phyloP scores from a whole-genome alignment of 495 filamentous ascomycete species.

The Hypoxylon fuscum region DNA sequence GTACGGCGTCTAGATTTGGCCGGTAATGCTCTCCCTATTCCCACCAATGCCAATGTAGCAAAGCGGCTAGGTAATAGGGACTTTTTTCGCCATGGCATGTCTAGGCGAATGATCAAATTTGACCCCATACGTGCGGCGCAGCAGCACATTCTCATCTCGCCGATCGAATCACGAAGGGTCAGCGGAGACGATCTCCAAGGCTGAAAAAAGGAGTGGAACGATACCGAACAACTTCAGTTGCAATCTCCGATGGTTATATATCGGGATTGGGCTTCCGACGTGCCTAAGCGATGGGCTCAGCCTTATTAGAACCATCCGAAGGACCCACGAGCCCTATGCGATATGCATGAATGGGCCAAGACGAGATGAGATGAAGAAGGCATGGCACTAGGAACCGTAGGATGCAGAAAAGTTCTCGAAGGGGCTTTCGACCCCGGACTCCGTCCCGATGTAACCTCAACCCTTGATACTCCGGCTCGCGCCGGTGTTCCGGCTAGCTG shows the following conservation, averaged over 20 bases:
- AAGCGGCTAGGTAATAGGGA: background rate
- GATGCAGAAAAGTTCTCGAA: slow-evolving; percentile 3
- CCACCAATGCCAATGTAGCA: too few relatives aligned
- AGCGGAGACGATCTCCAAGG: slow-evolving; percentile 1
- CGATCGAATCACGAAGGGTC: background rate
- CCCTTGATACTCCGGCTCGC: slow-evolving; percentile 10
- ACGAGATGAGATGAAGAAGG: too few relatives aligned
- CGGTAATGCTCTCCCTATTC: too few relatives aligned
- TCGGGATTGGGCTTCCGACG: background rate
- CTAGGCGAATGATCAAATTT: background rate
- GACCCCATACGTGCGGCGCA: background rate
- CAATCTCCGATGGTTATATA: slow-evolving; percentile 11
- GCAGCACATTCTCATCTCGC: background rate
- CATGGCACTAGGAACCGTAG: slow-evolving; percentile 1
- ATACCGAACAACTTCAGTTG: slow-evolving; percentile 22
- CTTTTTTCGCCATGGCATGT: background rate
- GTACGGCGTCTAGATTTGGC: too few relatives aligned
- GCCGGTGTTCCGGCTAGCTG: slow-evolving; percentile 2
- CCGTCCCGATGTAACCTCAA: slow-evolving; percentile 23
- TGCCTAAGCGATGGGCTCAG: slow-evolving; percentile 23
- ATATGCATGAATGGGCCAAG: background rate
- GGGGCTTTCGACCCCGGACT: slow-evolving; percentile 17
- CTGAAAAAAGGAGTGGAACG: slow-evolving; percentile 3
- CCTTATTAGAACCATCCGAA: slow-evolving; percentile 9
- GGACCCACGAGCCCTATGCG: background rate